Base-by-base conservation (phyloP, 2,329 filamentous ascomycete species). In the Chaetomiaceae sp. region DNA sequence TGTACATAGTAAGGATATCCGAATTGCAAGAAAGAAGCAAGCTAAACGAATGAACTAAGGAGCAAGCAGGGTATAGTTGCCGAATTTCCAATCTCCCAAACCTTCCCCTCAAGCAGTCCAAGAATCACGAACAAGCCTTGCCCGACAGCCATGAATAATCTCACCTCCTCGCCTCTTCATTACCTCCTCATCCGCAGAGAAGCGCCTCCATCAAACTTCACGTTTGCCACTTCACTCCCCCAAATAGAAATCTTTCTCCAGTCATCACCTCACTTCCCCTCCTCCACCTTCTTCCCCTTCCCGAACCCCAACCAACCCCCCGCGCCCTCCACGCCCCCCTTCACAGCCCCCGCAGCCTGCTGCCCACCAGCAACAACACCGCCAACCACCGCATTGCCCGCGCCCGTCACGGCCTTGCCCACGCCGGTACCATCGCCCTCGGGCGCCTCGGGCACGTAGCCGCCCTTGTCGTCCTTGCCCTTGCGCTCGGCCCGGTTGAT, bases 401-500 rank as follows among this genome's bases (percentile, higher is more conserved):
- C 33, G 1, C 29, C 41, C 1, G 34, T 36, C 27, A 39, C 54
- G 40, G 12, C 47, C 54, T 10, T 15, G 35, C 38, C 42, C 14
- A 34, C 30, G 17, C 41, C 40, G 12, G 32, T 34, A 20, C 34
- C 35, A 18, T 30, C 18, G n/a, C 19, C 47, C 20, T 9, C 18
- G 38, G 3, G 6, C 36, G 22, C 42, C 7, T 39, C 27, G n/a
- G 58, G 49, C 0, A 67, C 52, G 43, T 80, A 75, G 30, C 63
- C 63, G 17, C 81, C 81, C 15, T 72, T 62, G 1, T 83, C 77
- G 49, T 82, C 81, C 58, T 79, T 82, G 41, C 82, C 81, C 27
- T 75, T 68, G 8, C 82, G 69, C 68, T 86, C 83, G 35, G 74
- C 69, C 10, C 81, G 73, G 66, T 83, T 86, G 56, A 83, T 59